A percentile compares a stretch with the other conserved stretches of the same genome.
These are phyloP conservation scores for Geranomyces michiganensis DNA, from an alignment of 192 early-diverging fungal species.

Conservation along the genomic window DNA sequence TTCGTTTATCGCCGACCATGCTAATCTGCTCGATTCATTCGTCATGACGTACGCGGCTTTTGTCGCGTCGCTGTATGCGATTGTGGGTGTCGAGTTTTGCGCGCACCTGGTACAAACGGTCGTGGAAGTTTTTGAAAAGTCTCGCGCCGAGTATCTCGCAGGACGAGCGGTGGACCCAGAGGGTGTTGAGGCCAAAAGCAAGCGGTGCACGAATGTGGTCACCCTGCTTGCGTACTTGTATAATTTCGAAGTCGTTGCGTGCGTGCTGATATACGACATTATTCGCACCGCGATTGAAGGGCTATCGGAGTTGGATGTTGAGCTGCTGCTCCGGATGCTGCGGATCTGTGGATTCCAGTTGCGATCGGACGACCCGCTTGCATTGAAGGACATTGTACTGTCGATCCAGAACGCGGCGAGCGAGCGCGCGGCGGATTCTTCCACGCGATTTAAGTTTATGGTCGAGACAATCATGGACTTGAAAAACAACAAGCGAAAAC, in stretches of 20 bases:
- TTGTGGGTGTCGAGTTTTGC: slow-evolving; percentile 86
- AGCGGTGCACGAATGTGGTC: slow-evolving; percentile 79
- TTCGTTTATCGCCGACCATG: slow-evolving; percentile 75
- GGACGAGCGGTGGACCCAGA: slow-evolving; percentile 4
- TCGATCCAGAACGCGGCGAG: slow-evolving; percentile 60
- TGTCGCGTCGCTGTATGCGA: slow-evolving; percentile 75
- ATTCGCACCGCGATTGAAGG: slow-evolving; percentile 70
- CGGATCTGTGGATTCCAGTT: slow-evolving; percentile 81
- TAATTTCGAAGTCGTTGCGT: slow-evolving; percentile 78
- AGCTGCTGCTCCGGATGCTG: slow-evolving; percentile 82
- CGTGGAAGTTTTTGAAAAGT: slow-evolving; percentile 70
- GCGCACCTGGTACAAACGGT: slow-evolving; percentile 76
- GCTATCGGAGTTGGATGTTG: slow-evolving; percentile 82
- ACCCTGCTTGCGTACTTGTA: slow-evolving; percentile 83
- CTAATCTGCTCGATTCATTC: slow-evolving; percentile 90
- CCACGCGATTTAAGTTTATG: slow-evolving; percentile 84
- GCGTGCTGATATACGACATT: slow-evolving; percentile 86
- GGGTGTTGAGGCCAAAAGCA: slow-evolving; percentile 51
- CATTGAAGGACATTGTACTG: slow-evolving; percentile 88
- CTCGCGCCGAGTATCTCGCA: slow-evolving; percentile 41
- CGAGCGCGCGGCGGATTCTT: slow-evolving; percentile 43
- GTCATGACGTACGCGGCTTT: slow-evolving; percentile 87
- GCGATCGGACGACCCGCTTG: slow-evolving; percentile 86
- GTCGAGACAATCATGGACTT: slow-evolving; percentile 90
- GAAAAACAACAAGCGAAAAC: slow-evolving; percentile 83